Base-by-base conservation (phyloP, 768 basidiomycete genomes). In the Pholiota microspora region DNA sequence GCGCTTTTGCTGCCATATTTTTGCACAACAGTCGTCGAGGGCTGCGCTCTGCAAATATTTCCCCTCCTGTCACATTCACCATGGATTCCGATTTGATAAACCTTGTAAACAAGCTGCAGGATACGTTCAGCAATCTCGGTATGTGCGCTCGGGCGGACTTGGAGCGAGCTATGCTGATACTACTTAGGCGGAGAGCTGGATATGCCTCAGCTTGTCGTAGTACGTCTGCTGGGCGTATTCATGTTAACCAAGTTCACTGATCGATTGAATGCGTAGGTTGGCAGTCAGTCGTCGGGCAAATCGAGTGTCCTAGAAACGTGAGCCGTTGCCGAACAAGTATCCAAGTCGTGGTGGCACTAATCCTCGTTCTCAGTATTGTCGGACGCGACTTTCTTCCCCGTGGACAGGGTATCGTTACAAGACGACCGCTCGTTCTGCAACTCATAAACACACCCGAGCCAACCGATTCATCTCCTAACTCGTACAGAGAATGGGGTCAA, bases 81-180 rank as follows among this genome's bases (percentile, higher is more conserved):
- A 98, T 98, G 95, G 95, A 98, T 71, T 84, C 88, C 36, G 92
- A 96, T 69, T 85, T 98, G 58, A 98, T 98, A 60, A 87, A 88
- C 64, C 83, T 96, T 12, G 95, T 98, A 40, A 97, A 97, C 77
- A 90, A 87, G 74, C 86, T 98, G 51, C 94, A 98, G 74, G 92
- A 94, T 64, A 94, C 92, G 54, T 94, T 94, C 74, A 82, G 77
- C 71, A 92, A 93, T 64, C 81, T 94, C 49, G 92, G 91, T 91
- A 61, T 62, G 88, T 74, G 47, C 48, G 38, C 55, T 54, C 59
- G 52, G 25, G 34, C 48, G 51, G 54, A 53, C 60, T 44, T 56
- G 59, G 54, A 54, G 42, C 51, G 51, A 42, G 31, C 18, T 23
- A 52, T 58, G 42, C 56, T 48, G 48, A 51, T 58, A 42, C 44